phyloP scores from a whole-genome alignment of 306 rosid genomes.

The Acacia crassicarpa region DNA sequence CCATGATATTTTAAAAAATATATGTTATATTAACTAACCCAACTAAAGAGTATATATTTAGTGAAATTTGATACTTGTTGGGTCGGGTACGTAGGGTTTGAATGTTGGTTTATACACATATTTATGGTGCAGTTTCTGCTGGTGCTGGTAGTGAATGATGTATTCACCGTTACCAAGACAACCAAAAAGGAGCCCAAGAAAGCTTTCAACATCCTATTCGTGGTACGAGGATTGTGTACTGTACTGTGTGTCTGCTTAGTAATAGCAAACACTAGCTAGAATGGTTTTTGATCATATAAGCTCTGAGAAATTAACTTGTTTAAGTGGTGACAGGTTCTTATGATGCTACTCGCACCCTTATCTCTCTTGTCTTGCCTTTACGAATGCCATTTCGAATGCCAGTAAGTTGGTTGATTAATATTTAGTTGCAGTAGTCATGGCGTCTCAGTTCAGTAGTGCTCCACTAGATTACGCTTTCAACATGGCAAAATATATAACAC shows the following conservation, averaged over 20 bases:
- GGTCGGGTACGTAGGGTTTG: not conserved
- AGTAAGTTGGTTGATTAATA: not conserved
- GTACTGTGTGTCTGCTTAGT: not conserved
- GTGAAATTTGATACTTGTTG: not conserved
- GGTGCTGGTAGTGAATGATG: not conserved
- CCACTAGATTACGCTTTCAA: not conserved
- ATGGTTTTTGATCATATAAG: not conserved
- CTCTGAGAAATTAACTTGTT: not conserved
- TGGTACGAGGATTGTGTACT: not conserved
- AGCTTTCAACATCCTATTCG: not conserved
- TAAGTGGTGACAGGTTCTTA: not conserved
- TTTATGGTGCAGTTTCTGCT: not conserved
- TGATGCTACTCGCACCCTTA: not conserved
- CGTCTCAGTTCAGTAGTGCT: not conserved
- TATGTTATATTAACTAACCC: too few species aligned
- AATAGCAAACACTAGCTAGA: not conserved
- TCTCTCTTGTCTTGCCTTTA: constrained; percentile 19
- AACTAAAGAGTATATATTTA: too few species aligned
- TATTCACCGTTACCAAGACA: not conserved
- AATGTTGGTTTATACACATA: not conserved
- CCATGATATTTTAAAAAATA: too few species aligned
- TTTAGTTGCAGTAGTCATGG: not conserved
- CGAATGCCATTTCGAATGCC: constrained; percentile 12
- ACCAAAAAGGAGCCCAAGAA: not conserved
- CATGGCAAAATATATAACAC: too few species aligned